These are phyloP conservation scores for Aphanomyces stellatus DNA, from an alignment of 352 stramenopile species.

Conservation along the genomic window DNA sequence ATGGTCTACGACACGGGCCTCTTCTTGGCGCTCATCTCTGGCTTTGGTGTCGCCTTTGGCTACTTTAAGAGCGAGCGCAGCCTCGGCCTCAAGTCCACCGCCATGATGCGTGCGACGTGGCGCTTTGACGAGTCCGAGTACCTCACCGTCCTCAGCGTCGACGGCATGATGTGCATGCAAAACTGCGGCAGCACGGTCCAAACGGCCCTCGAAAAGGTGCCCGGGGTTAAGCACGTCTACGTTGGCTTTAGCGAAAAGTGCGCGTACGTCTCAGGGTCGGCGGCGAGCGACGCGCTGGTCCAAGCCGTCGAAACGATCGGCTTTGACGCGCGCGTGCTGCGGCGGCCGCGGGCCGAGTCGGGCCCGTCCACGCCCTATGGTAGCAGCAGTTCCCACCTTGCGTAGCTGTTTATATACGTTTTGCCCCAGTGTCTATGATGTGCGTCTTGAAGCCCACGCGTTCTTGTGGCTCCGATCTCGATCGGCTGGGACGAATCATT, in stretches of 20 bases:
- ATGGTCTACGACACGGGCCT: constrained; percentile 76
- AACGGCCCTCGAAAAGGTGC: constrained; percentile 51
- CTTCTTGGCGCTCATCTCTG: constrained; percentile 59
- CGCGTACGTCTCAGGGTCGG: constrained; percentile 61
- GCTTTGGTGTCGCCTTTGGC: constrained; percentile 58
- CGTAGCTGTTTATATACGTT: not conserved
- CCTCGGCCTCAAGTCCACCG: constrained; percentile 10
- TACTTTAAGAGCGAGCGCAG: constrained; percentile 47
- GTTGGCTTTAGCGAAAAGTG: constrained; percentile 68
- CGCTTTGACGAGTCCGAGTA: constrained; percentile 44
- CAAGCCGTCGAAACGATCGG: constrained; percentile 54
- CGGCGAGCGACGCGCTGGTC: constrained; percentile 42
- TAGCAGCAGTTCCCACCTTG: not conserved
- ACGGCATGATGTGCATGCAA: constrained; percentile 93
- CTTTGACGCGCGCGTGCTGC: constrained; percentile 36
- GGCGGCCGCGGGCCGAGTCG: constrained; percentile 6
- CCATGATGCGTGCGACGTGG: constrained; percentile 41
- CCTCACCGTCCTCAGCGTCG: constrained; percentile 71
- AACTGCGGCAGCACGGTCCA: constrained; percentile 90
- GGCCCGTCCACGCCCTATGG: not conserved
- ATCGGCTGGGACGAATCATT: too few species aligned
- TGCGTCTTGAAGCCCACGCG: too few species aligned
- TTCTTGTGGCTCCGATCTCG: too few species aligned
- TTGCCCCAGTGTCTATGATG: too few species aligned
- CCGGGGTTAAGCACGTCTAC: constrained; percentile 63